A percentile compares a stretch with the other conserved stretches of the same genome.
Evolutionary conservation across 805 yeast species (phyloP).

Genomic region (Saccharomycopsis synnaedendra): DNA sequence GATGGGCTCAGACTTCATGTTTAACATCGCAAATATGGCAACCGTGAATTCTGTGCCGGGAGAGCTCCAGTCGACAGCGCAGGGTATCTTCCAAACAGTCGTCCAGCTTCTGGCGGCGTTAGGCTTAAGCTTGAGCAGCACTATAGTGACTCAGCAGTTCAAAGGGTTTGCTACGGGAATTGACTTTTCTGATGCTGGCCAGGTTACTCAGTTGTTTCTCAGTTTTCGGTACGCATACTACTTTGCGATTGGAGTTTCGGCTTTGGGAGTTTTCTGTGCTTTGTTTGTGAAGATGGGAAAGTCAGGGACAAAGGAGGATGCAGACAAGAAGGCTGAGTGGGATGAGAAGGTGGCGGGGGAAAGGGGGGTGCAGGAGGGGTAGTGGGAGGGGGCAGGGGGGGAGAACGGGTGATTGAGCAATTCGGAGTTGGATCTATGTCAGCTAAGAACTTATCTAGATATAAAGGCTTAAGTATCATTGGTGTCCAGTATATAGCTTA

Average conservation of each 20-base stretch:
- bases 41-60: constrained; percentile 30
- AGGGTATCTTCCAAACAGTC: constrained; percentile 36
- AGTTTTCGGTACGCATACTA: constrained; percentile 28
- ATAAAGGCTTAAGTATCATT: no score
- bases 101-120: constrained; percentile 30
- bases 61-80: constrained; percentile 32
- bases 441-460: no score
- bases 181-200: constrained; percentile 12
- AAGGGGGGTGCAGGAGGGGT: no score
- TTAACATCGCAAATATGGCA: constrained; percentile 33
- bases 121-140: constrained; percentile 31
- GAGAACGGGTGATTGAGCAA: no score
- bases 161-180: constrained; percentile 22
- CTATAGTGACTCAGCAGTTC: constrained; percentile 26
- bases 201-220: constrained; percentile 21
- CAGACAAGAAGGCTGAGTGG: constrained; percentile 6
- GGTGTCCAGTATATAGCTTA: no score
- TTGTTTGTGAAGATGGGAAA: constrained; percentile 28
- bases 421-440: no score
- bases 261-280: constrained; percentile 22
- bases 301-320: constrained; percentile 19
- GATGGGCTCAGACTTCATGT: constrained; percentile 36
- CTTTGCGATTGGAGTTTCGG: constrained; percentile 28
- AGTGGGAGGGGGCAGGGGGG: no score
- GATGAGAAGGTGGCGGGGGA: background rate